Evolutionary conservation across 352 stramenopile genomes (phyloP).

Genomic region (Globisporangium cylindrosporum): DNA sequence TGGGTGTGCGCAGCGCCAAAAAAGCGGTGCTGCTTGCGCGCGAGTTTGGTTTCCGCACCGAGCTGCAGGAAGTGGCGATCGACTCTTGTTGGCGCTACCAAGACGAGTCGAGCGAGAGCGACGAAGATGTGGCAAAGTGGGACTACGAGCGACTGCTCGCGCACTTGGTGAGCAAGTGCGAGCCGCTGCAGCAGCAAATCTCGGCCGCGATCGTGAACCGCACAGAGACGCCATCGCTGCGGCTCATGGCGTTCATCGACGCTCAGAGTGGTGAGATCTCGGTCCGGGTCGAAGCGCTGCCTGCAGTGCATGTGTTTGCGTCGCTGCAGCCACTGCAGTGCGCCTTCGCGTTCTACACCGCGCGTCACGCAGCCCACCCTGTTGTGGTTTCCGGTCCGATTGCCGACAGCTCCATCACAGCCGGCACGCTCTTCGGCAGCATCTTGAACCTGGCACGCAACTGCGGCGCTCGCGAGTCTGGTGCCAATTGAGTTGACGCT

Average conservation of each 20-base stretch:
- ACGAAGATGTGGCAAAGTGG: conserved; percentile 39
- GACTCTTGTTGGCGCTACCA: conserved; percentile 38
- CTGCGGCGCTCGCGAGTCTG: conserved; percentile 53
- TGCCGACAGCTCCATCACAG: conserved; percentile 69
- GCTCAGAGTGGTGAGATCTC: conserved; percentile 43
- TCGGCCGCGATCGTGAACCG: conserved; percentile 23
- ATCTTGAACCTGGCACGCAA: conserved; percentile 70
- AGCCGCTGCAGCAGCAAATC: conserved; percentile 42
- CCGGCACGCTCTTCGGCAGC: conserved; percentile 74
- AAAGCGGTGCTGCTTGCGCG: conserved; percentile 92
- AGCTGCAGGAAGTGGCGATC: conserved; percentile 71
- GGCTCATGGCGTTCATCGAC: conserved; percentile 59
- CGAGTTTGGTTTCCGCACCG: conserved; percentile 87
- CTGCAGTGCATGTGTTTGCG: conserved; percentile 48
- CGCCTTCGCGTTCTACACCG: conserved; percentile 79
- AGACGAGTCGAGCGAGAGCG: conserved; percentile 16
- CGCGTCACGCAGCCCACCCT: conserved; percentile 64
- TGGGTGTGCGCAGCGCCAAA: conserved; percentile 84
- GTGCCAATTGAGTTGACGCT: conserved; percentile 1
- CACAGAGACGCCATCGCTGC: conserved; percentile 31
- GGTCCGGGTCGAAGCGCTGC: conserved; percentile 46
- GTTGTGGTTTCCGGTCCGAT: conserved; percentile 83
- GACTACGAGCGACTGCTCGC: conserved; percentile 52
- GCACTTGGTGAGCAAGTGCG: conserved; percentile 43
- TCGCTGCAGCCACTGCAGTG: conserved; percentile 65